Evolutionary conservation across 2,329 filamentous ascomycete genomes (phyloP), one percentile per base, ranked within the genome.

Genomic region (Pseudogymnoascus verrucosus): DNA sequence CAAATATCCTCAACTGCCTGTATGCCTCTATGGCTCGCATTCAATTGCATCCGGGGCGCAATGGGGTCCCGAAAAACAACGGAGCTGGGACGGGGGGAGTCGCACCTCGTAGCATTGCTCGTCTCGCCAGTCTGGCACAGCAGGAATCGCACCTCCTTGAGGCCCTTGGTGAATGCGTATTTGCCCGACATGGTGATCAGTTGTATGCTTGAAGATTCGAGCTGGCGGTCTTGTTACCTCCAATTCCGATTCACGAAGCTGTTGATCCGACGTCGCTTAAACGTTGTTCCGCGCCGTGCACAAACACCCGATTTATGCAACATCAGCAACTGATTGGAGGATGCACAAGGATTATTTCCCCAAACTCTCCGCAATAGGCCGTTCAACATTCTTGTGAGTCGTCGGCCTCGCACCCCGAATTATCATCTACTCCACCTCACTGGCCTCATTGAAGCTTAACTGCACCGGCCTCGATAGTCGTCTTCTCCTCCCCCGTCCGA

Each of bases 131-230:
- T 93, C 80, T 98, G 93, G 82, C 95, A 98, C 81, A 98, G 93
- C 72, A 96, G 84, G 80, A 99, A 99, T 76, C 95, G 90, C 76
- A 99, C 84, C 84, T 99, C 95, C 84, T 92, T 96, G 76, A 99
- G 83, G 69, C 86, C 81, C 77, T 91, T 89, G 70, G 86, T 84
- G 80, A 99, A 99, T 71, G 87, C 91, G 81, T 96, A 97, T 83
- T 95, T 96, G 79, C 84, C 82, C 71, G 92, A 91, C 95, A 98
- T 98, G 59, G 59, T 42, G 59, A 39, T 57, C n/a, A 61, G 34
- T 39, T 61, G 36, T 61, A 61, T 61, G 34, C 19, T 39, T 42
- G 59, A 61, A 61, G 59, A 61, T 61, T 57, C 59, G 59, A 61
- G 34, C 34, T 61, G 16, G 23, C 23, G 59, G 57, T 42, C 39